Conservation (phyloP, 2,329 filamentous ascomycete genomes). For the Ilyonectria destructans region DNA sequence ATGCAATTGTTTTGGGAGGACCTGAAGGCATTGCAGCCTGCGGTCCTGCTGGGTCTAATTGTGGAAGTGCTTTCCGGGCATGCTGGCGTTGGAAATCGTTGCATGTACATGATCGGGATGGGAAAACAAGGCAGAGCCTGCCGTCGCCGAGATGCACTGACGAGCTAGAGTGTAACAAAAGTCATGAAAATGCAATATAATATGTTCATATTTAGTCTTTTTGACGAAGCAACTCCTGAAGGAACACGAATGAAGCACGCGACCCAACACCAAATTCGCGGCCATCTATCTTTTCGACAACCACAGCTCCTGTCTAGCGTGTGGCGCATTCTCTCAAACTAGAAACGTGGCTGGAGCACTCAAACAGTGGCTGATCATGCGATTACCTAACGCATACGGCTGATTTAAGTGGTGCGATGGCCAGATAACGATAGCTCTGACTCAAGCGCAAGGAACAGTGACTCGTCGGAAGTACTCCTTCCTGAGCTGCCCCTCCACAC, state of each 20-base stretch:
- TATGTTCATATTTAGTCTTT: conserved; percentile 36
- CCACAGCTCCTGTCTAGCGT: background rate
- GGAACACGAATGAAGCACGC: conserved; percentile 18
- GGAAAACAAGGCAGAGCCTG: conserved; percentile 39
- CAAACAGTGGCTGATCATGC: conserved; percentile 21
- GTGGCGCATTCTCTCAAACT: conserved; percentile 33
- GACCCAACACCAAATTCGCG: conserved; percentile 6
- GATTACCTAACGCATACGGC: conserved; percentile 27
- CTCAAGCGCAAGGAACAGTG: conserved; percentile 37
- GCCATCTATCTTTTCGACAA: background rate
- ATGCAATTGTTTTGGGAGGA: conserved; percentile 26
- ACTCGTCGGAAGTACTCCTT: conserved; percentile 14
- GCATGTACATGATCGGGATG: conserved; percentile 46
- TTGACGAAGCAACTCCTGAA: conserved; percentile 6
- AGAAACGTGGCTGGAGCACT: conserved; percentile 17
- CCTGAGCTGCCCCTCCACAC: conserved; percentile 46
- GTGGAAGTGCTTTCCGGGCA: conserved; percentile 43
- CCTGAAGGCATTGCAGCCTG: conserved; percentile 20
- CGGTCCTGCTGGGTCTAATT: conserved; percentile 34
- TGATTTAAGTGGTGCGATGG: conserved; percentile 41
- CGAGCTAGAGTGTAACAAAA: conserved; percentile 49
- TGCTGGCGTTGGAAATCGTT: conserved; percentile 49
- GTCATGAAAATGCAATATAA: conserved; percentile 49
- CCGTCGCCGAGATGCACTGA: conserved; percentile 36
- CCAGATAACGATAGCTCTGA: conserved; percentile 34